Base-by-base conservation (phyloP, 2,329 filamentous ascomycete genomes). In the Paracorniculantispora psalliotae region DNA sequence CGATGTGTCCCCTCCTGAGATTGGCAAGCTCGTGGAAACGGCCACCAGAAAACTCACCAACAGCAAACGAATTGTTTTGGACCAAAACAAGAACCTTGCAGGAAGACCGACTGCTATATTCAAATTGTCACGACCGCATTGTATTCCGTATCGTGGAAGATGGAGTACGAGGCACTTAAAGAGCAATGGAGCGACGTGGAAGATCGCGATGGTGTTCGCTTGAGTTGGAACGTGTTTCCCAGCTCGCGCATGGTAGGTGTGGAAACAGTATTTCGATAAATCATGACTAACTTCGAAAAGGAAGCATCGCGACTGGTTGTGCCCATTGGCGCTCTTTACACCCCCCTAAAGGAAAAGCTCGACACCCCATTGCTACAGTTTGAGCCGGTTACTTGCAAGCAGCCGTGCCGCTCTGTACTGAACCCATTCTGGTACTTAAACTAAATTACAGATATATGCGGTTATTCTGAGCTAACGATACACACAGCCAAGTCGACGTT, bases 191-290 rank as follows among this genome's bases (percentile, higher is more conserved):
- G 88, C 70, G 92, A 97, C 74, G 88, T 96, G 61, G 94, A 99
- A 79, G 94, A 99, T 71, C 87, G 91, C 67, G 94, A 99, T 85
- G 94, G 94, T 62, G 86, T 97, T 70, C 88, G 94, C 63, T 82
- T 99, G 65, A 97, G 93, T 77, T 99, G 94, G 94, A 99, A 99
- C 73, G 96, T 96, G 62, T 96, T 99, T 71, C 94, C 94, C 52
- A 97, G 92, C 79, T 93, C 93, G 70, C 91, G 94, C 73, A 97
- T 99, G 92, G 92, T 91, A 68, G 67, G 83, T 77, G 26, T 47
- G 15, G 13, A 41, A 30, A 35, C 13, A 23, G 47, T 35, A 28
- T 28, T n/a, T 12, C 9, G 13, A 8, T 6, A 19, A n/a, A 10
- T 8, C 17, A 44, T 21, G 13, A 13, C 52, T 54, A 59, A 55